Conservation (phyloP, 192 early-diverging fungal species). For the Coemansia sp. region DNA sequence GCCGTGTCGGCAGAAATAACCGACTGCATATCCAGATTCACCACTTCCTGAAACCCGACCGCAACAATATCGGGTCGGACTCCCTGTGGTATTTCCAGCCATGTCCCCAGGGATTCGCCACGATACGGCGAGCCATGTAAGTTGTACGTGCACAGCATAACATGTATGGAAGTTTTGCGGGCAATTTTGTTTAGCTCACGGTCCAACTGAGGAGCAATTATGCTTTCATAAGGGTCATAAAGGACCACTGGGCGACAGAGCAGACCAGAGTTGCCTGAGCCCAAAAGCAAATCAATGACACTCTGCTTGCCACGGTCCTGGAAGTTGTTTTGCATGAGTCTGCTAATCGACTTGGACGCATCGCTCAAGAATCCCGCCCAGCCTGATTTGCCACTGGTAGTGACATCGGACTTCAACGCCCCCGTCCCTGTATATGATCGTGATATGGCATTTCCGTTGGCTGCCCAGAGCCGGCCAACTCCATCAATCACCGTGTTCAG, state of each 20-base stretch:
- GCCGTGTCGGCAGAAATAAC: constrained; percentile 64
- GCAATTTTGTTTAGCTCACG: constrained; percentile 34
- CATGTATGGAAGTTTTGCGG: constrained; percentile 52
- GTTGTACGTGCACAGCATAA: constrained; percentile 89
- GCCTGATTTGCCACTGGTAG: constrained; percentile 78
- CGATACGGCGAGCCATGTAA: constrained; percentile 76
- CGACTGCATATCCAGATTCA: constrained; percentile 77
- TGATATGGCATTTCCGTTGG: constrained; percentile 90
- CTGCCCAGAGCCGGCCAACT: constrained; percentile 70
- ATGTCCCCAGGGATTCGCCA: constrained; percentile 57
- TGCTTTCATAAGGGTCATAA: constrained; percentile 38
- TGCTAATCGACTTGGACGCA: constrained; percentile 87
- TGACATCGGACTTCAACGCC: constrained; percentile 87
- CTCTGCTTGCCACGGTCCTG: constrained; percentile 93
- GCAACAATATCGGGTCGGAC: constrained; percentile 73
- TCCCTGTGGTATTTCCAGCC: constrained; percentile 42
- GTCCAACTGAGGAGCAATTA: constrained; percentile 26
- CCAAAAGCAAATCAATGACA: constrained; percentile 85
- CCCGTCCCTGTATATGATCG: constrained; percentile 96
- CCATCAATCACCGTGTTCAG: constrained; percentile 33
- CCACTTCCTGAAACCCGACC: constrained; percentile 95
- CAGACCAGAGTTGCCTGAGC: constrained; percentile 45
- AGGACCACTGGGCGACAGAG: constrained; percentile 35
- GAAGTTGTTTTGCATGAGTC: constrained; percentile 95
- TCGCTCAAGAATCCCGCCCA: constrained; percentile 78